Conservation (phyloP, 208 protist genomes). For the Novymonas esmeraldas region DNA sequence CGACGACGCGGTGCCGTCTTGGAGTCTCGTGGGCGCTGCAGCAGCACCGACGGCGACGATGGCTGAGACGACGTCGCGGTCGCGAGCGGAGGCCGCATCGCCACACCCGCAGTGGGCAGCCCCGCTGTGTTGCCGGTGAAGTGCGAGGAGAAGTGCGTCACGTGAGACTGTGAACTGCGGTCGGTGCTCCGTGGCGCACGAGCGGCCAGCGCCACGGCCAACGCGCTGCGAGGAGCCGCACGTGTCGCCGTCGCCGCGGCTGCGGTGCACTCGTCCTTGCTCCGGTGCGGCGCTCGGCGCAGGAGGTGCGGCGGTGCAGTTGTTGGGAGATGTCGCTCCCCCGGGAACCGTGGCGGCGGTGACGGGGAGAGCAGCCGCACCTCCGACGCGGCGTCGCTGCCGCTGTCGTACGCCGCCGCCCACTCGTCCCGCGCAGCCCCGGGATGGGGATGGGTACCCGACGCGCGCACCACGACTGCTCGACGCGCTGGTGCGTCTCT, state of each 20-base stretch:
- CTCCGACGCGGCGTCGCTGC: neutral
- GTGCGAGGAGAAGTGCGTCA: neutral
- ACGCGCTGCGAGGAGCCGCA: neutral
- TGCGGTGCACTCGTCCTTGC: neutral
- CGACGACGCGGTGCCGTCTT: conserved; percentile 19
- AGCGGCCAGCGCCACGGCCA: conserved; percentile 7
- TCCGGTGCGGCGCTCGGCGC: neutral
- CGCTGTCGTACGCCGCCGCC: too few relatives aligned
- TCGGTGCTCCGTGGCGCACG: conserved; percentile 6
- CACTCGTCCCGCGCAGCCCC: too few relatives aligned
- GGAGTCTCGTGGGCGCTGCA: neutral
- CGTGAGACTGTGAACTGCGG: neutral
- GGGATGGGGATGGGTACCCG: too few relatives aligned
- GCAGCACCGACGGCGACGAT: neutral
- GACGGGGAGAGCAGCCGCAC: conserved; percentile 15
- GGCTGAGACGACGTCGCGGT: neutral
- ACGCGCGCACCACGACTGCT: too few relatives aligned
- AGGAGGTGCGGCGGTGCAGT: neutral
- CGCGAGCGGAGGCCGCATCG: neutral
- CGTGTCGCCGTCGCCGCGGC: neutral
- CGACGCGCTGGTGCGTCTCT: too few relatives aligned
- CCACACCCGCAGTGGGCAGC: neutral
- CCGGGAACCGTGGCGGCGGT: conserved; percentile 19
- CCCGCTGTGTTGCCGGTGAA: conserved; percentile 11
- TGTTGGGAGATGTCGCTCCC: neutral